Evolutionary conservation across 495 filamentous ascomycete species (phyloP), one percentile per base, ranked within the genome.

Genomic region (Penicillium longicatenatum): DNA sequence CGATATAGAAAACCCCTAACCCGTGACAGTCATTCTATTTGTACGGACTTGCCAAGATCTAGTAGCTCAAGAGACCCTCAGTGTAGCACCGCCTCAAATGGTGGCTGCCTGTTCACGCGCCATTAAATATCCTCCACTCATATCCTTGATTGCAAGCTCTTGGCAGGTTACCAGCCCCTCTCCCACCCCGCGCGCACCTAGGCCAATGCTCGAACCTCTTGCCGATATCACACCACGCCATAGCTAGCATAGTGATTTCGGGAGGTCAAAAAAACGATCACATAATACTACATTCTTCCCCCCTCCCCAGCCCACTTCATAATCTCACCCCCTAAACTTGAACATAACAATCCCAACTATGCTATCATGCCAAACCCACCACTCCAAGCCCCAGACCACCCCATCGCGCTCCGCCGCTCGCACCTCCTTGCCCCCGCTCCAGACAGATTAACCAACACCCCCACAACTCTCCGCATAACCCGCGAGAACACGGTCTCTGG

Each of bases 391-490:
- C 62, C 62, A 2, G 55, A 59, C 41, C 58, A 65, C 37, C 66
- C 66, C 16, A 55, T 69, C 60, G 66, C 66, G 24, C 64, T 69
- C 6, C 61, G 59, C 3, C 59, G 54, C 54, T 59, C 61, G 20
- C 64, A 69, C 55, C 64, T 69, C 45, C 61, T 69, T 54, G 55
- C 64, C 43, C 64, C 66, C 22, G 58, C 61, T 2, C 54, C 66
- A 54, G 66, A 69, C 52, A 58, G 61, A 29, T 51, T 69, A 21
- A 67, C 64, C 37, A 60, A 67, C 52, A 65, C 66, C 29, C 61
- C 66, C 20, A 69, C 66, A 12, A 69, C 61, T 1, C 58, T 69
- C n/a, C 56, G 52, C 20, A 64, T 69, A 6, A 50, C 52, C 14
- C 60, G 61, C 46, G 48, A 57, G 31, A 55, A 62, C 59, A 56